Conservation (phyloP, 345 rosid genomes). For the Geranium rotundifolium region DNA sequence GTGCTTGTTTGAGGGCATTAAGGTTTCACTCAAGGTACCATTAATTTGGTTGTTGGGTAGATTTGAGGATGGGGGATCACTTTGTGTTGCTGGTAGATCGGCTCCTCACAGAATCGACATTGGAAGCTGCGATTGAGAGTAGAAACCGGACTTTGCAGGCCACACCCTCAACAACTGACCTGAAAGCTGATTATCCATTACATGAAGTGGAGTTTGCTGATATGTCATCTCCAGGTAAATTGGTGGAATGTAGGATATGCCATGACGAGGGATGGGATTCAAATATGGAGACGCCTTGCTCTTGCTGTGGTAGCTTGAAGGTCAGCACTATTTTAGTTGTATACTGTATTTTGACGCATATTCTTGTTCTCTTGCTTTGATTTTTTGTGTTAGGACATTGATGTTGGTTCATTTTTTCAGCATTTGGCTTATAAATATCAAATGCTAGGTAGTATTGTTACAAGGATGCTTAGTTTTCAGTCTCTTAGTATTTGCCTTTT, state of each 20-base stretch:
- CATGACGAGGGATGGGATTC: conserved; percentile 80
- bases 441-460: no score
- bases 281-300: conserved; percentile 86
- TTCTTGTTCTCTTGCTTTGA: not conserved
- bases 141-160: conserved; percentile 40
- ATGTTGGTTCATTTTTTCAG: no score
- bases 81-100: conserved; percentile 83
- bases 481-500: no score
- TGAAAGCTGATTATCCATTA: conserved; percentile 15
- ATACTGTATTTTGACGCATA: not conserved
- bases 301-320: conserved; percentile 91
- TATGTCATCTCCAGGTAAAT: conserved; percentile 24
- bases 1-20: conserved; percentile 9
- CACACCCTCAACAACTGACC: conserved; percentile 14
- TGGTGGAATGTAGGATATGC: conserved; percentile 91
- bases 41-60: conserved; percentile 12
- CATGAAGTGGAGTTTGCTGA: conserved; percentile 32
- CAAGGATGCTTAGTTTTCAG: no score
- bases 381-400: not conserved
- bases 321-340: conserved; percentile 21
- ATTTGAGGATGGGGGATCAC: conserved; percentile 63
- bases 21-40: conserved; percentile 5
- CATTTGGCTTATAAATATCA: no score
- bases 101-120: conserved; percentile 69
- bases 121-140: conserved; percentile 76